Conservation (phyloP, 208 protist species). For the Leishmania braziliensis region DNA sequence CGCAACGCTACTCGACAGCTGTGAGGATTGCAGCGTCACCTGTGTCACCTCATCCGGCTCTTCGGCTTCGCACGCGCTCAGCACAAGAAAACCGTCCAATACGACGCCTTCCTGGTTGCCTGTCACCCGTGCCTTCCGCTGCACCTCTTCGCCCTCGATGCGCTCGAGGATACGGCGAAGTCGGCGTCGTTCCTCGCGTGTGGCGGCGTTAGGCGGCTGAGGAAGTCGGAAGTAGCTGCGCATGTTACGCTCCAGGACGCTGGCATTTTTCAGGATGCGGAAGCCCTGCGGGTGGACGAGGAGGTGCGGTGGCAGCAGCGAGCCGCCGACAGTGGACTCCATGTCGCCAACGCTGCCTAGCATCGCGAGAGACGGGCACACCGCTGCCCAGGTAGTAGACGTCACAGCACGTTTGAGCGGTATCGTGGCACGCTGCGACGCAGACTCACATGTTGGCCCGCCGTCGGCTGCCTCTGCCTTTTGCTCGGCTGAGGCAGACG, state of each 20-base stretch:
- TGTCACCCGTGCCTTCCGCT: constrained; percentile 33
- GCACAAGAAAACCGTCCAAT: constrained; percentile 83
- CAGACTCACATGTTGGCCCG: neutral
- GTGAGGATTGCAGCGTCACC: constrained; percentile 71
- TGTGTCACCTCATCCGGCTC: constrained; percentile 70
- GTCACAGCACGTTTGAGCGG: neutral
- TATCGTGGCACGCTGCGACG: neutral
- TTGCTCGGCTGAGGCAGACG: neutral
- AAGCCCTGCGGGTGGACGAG: constrained; percentile 87
- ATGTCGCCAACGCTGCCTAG: neutral
- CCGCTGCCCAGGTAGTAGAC: neutral
- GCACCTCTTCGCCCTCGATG: constrained; percentile 49
- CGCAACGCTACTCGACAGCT: constrained; percentile 58
- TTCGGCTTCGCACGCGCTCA: constrained; percentile 62
- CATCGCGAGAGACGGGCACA: constrained; percentile 2
- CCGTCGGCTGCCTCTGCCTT: neutral
- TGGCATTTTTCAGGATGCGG: constrained; percentile 77
- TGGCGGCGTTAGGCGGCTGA: constrained; percentile 47
- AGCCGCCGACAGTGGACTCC: neutral
- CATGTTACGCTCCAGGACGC: constrained; percentile 78
- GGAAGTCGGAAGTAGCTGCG: constrained; percentile 89
- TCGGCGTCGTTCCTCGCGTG: constrained; percentile 47
- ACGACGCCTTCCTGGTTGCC: constrained; percentile 42
- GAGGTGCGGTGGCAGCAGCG: constrained; percentile 18
- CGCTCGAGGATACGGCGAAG: constrained; percentile 46